Evolutionary conservation across 176 grass and related monocot genomes (phyloP).

Genomic region (Eremochloa ophiuroides): DNA sequence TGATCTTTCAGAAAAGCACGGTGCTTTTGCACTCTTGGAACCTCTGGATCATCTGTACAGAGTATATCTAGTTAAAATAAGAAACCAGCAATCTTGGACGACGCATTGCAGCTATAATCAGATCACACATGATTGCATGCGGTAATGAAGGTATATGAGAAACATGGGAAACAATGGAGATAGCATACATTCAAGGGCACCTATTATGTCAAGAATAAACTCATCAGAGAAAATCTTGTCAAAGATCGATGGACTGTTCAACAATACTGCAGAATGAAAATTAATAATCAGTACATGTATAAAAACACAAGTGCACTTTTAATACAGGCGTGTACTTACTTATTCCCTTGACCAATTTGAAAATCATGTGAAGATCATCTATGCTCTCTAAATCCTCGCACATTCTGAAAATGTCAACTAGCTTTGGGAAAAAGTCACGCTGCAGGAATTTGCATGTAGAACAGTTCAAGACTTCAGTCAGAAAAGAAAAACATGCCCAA

Average conservation of each 20-base stretch:
- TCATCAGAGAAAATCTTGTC: conserved; percentile 92
- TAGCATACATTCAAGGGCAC: conserved; percentile 88
- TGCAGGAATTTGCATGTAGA: conserved; percentile 32
- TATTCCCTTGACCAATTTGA: conserved; percentile 94
- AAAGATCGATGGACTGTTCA: conserved; percentile 82
- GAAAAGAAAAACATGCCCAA: conserved; percentile 16
- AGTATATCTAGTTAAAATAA: conserved; percentile 18
- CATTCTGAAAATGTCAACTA: conserved; percentile 92
- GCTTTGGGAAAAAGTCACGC: conserved; percentile 90
- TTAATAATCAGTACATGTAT: conserved; percentile 26
- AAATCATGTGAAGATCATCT: conserved; percentile 94
- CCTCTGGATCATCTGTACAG: conserved; percentile 86
- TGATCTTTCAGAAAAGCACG: conserved; percentile 93
- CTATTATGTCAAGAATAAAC: conserved; percentile 95
- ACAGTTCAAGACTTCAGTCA: conserved; percentile 18
- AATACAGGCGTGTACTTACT: conserved; percentile 61
- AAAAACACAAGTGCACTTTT: conserved; percentile 24
- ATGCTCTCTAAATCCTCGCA: conserved; percentile 95
- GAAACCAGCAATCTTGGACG: background rate
- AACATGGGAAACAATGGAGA: conserved; percentile 25
- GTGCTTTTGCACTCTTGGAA: conserved; percentile 74
- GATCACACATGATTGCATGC: conserved; percentile 19
- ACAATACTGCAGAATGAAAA: conserved; percentile 73
- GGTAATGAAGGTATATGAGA: conserved; percentile 3
- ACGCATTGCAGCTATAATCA: conserved; percentile 14